These are phyloP conservation scores for Cytospora leucostoma DNA, from an alignment of 2,329 filamentous ascomycete genomes.

Conservation along the genomic window DNA sequence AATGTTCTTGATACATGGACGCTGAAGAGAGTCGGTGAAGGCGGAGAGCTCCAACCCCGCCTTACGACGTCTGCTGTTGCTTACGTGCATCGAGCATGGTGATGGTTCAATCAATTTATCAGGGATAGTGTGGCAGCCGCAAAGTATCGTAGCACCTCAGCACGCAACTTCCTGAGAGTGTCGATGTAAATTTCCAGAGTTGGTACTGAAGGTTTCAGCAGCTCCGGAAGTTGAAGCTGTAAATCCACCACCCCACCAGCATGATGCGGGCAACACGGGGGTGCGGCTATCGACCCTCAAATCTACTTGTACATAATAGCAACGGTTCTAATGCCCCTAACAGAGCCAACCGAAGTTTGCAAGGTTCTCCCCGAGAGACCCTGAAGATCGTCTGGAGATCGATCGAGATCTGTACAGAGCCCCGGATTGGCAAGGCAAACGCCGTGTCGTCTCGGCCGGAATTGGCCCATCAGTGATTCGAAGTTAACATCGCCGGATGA, in stretches of 20 bases:
- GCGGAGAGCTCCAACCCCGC: background rate
- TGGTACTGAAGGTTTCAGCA: background rate
- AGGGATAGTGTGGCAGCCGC: too few relatives aligned
- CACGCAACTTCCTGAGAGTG: too few relatives aligned
- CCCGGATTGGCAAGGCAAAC: background rate
- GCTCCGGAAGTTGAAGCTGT: background rate
- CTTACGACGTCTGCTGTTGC: too few relatives aligned
- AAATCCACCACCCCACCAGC: background rate
- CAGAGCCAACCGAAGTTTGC: background rate
- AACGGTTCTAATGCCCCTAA: background rate
- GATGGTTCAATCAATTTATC: too few relatives aligned
- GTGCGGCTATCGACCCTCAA: background rate
- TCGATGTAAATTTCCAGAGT: too few relatives aligned
- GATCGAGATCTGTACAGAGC: conserved; percentile 13
- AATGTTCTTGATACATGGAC: too few relatives aligned
- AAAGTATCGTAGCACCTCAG: too few relatives aligned
- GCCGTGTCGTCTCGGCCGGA: background rate
- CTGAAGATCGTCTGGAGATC: conserved; percentile 13
- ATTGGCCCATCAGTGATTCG: background rate
- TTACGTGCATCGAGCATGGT: too few relatives aligned
- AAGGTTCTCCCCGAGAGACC: background rate
- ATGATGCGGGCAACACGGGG: background rate
- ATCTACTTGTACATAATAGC: background rate
- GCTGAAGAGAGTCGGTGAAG: background rate
- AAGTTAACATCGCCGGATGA: too few relatives aligned